These are phyloP conservation scores for Echinochloa phyllopogon DNA, from an alignment of 176 grass and related monocot species.

Conservation along the genomic window DNA sequence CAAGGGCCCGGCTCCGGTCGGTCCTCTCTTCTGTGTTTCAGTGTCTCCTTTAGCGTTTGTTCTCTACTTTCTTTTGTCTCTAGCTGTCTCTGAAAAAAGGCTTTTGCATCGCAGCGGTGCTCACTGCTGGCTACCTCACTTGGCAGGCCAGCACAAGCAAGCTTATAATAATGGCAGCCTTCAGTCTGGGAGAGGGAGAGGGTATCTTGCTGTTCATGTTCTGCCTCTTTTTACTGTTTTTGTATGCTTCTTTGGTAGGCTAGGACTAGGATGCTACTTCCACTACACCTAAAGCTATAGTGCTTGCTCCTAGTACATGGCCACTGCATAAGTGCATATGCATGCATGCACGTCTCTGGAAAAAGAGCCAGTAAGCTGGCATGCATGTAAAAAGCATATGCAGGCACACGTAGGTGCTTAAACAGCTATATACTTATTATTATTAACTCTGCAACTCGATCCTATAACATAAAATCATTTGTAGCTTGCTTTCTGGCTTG, in stretches of 20 bases:
- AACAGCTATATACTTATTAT: constrained; percentile 5
- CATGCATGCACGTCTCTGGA: constrained; percentile 60
- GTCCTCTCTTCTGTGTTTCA: constrained; percentile 53
- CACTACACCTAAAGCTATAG: constrained; percentile 29
- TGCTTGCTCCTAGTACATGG: constrained; percentile 19
- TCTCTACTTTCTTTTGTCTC: constrained; percentile 66
- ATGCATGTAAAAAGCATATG: constrained; percentile 62
- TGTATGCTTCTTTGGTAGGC: constrained; percentile 50
- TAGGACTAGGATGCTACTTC: constrained; percentile 39
- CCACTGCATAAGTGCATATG: constrained; percentile 45
- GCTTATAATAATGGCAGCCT: constrained; percentile 52
- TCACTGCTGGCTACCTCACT: constrained; percentile 53
- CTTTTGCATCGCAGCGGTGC: constrained; percentile 39
- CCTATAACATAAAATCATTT: constrained; percentile 33
- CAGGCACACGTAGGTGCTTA: constrained; percentile 58
- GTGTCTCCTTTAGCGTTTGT: constrained; percentile 55
- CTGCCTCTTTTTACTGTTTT: constrained; percentile 60
- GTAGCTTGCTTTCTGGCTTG: constrained; percentile 36
- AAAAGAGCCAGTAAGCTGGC: constrained; percentile 50
- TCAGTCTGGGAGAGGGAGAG: constrained; percentile 39
- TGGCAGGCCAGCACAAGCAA: constrained; percentile 46
- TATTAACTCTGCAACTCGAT: constrained; percentile 25
- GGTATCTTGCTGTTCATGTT: constrained; percentile 61
- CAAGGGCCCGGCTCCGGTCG: constrained; percentile 21
- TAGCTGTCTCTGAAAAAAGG: constrained; percentile 66